phyloP scores from a whole-genome alignment of 306 rosid species.

The Senna siamea region DNA sequence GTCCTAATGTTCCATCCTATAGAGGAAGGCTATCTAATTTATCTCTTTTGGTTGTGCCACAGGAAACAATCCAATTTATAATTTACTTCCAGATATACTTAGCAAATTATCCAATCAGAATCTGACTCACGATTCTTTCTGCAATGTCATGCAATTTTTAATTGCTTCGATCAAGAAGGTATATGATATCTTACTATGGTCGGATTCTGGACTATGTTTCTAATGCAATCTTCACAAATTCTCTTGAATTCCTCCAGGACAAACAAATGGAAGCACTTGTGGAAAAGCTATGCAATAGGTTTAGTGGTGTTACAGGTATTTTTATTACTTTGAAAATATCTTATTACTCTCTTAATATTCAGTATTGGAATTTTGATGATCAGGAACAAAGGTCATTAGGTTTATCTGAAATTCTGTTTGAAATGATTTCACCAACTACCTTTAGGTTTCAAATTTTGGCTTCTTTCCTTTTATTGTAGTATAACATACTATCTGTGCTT shows the following conservation, averaged over 20 bases:
- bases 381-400: constrained; percentile 8
- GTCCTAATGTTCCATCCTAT: not conserved
- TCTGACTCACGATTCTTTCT: constrained; percentile 74
- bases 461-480: not conserved
- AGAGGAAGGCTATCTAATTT: constrained; percentile 8
- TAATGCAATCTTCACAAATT: constrained; percentile 29
- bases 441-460: too few species aligned
- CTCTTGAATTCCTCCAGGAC: constrained; percentile 63
- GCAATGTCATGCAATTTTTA: constrained; percentile 92
- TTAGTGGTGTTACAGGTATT: constrained; percentile 86
- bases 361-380: not conserved
- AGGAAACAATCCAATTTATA: constrained; percentile 95
- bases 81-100: constrained; percentile 95
- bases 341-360: constrained; percentile 1
- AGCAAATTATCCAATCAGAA: constrained; percentile 85
- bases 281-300: constrained; percentile 93
- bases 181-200: constrained; percentile 25
- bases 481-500: not conserved
- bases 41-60: constrained; percentile 37
- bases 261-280: constrained; percentile 96
- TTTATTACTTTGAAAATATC: not conserved
- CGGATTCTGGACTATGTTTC: constrained; percentile 26
- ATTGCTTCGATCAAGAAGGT: constrained; percentile 97
- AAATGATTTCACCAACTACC: not conserved
- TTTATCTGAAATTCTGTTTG: constrained; percentile 27